Percentiles rank a stretch among this genome's conserved stretches.
Evolutionary conservation across 306 rosid species (phyloP).

Genomic region (Quillaja saponaria): DNA sequence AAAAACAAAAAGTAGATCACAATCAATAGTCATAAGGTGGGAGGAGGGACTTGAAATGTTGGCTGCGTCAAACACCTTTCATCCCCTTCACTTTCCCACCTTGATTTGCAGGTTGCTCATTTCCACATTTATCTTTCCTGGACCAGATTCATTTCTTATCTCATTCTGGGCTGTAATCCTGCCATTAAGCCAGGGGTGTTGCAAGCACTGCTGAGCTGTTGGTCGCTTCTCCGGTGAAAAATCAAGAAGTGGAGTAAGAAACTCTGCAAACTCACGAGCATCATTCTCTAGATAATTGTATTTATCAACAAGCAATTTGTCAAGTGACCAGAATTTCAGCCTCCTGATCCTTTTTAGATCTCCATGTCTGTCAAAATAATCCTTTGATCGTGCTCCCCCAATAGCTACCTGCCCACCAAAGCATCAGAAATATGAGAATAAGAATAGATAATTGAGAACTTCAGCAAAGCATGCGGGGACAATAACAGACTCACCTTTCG

Average conservation of each 20-base stretch:
- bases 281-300: slow-evolving; percentile 69
- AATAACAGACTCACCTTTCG: slow-evolving; percentile 58
- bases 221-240: slow-evolving; percentile 92
- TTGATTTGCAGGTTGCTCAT: slow-evolving; percentile 71
- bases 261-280: slow-evolving; percentile 68
- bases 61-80: slow-evolving; percentile 25
- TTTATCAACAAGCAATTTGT: slow-evolving; percentile 66
- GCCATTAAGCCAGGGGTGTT: slow-evolving; percentile 72
- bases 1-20: slow-evolving; percentile 40
- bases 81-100: slow-evolving; percentile 70
- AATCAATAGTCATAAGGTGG: slow-evolving; percentile 38
- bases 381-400: slow-evolving; percentile 82
- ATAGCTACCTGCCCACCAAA: slow-evolving; percentile 57
- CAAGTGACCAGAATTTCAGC: slow-evolving; percentile 76
- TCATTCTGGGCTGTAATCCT: slow-evolving; percentile 44
- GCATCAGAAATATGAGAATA: slow-evolving; percentile 30
- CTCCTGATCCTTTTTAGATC: slow-evolving; percentile 93
- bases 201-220: slow-evolving; percentile 79
- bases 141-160: slow-evolving; percentile 39
- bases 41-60: slow-evolving; percentile 28
- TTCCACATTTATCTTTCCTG: slow-evolving; percentile 62
- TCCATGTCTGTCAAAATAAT: slow-evolving; percentile 86
- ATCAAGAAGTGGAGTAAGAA: slow-evolving; percentile 71
- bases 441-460: slow-evolving; percentile 21
- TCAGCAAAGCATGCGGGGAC: not conserved